Conservation (phyloP, 148 eudicot species). For the Spergularia marina region DNA sequence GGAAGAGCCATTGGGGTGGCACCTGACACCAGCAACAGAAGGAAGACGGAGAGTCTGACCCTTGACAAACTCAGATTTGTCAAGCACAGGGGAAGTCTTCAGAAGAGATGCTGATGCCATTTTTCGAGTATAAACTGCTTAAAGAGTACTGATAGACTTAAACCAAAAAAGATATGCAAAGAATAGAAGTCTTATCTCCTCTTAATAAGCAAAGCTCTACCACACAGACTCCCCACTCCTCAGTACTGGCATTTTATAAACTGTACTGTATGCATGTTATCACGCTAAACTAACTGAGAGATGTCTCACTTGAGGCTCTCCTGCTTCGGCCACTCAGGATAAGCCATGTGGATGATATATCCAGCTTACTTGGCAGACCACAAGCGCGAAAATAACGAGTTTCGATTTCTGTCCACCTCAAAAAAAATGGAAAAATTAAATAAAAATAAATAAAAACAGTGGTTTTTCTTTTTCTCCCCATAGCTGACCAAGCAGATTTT, state of each 20-base stretch:
- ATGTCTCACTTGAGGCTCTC: slow-evolving; percentile 67
- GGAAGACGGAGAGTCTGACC: slow-evolving; percentile 69
- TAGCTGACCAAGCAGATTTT: slow-evolving; percentile 15
- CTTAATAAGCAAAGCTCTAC: slow-evolving; percentile 34
- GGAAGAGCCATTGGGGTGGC: slow-evolving; percentile 37
- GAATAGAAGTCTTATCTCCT: slow-evolving; percentile 45
- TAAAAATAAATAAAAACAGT: slow-evolving; percentile 19
- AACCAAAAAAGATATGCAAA: slow-evolving; percentile 24
- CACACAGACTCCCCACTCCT: slow-evolving; percentile 37
- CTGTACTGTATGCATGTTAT: slow-evolving; percentile 22
- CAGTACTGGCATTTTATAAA: slow-evolving; percentile 34
- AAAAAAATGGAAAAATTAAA: neutral
- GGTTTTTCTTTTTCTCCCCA: slow-evolving; percentile 17
- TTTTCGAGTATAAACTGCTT: slow-evolving; percentile 13
- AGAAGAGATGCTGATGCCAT: slow-evolving; percentile 87
- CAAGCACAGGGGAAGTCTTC: slow-evolving; percentile 70
- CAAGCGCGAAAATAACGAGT: neutral
- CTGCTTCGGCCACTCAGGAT: slow-evolving; percentile 33
- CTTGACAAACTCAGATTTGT: slow-evolving; percentile 80
- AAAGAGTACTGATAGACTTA: slow-evolving; percentile 19
- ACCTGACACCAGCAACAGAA: slow-evolving; percentile 38
- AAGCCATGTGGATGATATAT: slow-evolving; percentile 50
- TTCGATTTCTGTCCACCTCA: slow-evolving; percentile 20
- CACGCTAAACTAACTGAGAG: slow-evolving; percentile 20
- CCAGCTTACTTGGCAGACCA: slow-evolving; percentile 30